phyloP scores from a whole-genome alignment of 257 asterid genomes.

The Eustoma russellianum region DNA sequence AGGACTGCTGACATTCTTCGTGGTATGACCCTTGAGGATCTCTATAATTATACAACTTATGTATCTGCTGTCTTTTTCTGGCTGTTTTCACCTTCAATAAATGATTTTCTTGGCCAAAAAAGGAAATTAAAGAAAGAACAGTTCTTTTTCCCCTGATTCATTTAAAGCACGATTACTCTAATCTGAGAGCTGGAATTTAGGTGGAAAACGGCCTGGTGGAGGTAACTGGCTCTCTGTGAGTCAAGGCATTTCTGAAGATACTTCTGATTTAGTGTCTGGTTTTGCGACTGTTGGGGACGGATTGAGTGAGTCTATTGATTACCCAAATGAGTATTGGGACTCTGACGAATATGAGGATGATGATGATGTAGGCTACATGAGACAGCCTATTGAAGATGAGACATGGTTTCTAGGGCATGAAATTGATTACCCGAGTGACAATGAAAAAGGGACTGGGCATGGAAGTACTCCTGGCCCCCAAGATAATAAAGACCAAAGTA shows the following conservation, averaged over 20 bases:
- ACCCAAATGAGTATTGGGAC: constrained; percentile 91
- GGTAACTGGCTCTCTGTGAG: constrained; percentile 95
- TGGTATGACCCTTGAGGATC: too few species aligned
- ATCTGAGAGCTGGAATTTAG: constrained; percentile 22
- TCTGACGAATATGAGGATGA: constrained; percentile 97
- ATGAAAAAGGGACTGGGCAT: constrained; percentile 76
- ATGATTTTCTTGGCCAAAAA: too few species aligned
- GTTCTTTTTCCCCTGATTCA: too few species aligned
- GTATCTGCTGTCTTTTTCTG: too few species aligned
- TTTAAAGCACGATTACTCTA: background rate
- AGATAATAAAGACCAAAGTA: constrained; percentile 45
- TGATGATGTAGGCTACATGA: constrained; percentile 91
- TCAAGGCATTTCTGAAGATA: constrained; percentile 92
- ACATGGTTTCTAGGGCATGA: constrained; percentile 97
- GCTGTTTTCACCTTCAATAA: too few species aligned
- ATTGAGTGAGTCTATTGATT: constrained; percentile 77
- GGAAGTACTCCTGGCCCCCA: constrained; percentile 76
- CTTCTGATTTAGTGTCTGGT: constrained; percentile 93
- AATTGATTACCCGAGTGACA: constrained; percentile 94
- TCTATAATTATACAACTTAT: too few species aligned
- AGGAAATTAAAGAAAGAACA: too few species aligned
- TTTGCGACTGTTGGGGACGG: constrained; percentile 94
- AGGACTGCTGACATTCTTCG: too few species aligned
- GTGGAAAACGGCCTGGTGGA: constrained; percentile 54
- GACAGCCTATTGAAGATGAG: constrained; percentile 98